Conservation (phyloP, 2,329 filamentous ascomycete genomes). For the Exophiala bonariae region DNA sequence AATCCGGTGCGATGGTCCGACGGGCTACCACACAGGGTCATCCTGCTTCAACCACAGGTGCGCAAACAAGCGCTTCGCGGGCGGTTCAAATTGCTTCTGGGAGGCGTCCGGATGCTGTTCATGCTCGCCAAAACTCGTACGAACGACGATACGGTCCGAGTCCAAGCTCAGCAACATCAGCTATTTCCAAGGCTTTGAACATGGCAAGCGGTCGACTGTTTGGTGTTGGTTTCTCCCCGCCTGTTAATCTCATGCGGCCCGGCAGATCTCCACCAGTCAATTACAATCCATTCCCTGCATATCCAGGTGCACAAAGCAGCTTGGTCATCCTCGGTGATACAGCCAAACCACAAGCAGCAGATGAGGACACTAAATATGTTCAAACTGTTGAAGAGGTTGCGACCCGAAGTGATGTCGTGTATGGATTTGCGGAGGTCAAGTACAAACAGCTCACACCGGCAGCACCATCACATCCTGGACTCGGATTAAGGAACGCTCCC, state of each 20-base stretch:
- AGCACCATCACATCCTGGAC: conserved; percentile 63
- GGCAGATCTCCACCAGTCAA: conserved; percentile 46
- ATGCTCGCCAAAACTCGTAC: conserved; percentile 76
- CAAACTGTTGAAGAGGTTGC: conserved; percentile 88
- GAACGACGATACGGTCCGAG: conserved; percentile 74
- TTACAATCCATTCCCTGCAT: conserved; percentile 75
- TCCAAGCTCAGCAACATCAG: conserved; percentile 78
- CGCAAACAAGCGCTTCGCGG: conserved; percentile 67
- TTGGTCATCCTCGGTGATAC: conserved; percentile 65
- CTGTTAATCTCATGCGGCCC: conserved; percentile 44
- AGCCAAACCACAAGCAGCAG: conserved; percentile 61
- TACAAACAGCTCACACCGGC: conserved; percentile 94
- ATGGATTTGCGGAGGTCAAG: conserved; percentile 96
- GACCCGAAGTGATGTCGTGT: conserved; percentile 91
- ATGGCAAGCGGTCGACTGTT: conserved; percentile 72
- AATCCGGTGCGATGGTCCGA: conserved; percentile 66
- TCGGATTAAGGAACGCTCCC: conserved; percentile 31
- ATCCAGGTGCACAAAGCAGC: conserved; percentile 72
- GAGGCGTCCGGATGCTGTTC: conserved; percentile 59
- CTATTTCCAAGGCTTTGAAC: conserved; percentile 91
- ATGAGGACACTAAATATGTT: conserved; percentile 78
- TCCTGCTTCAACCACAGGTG: conserved; percentile 68
- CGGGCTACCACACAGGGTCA: conserved; percentile 76
- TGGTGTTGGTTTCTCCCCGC: conserved; percentile 52
- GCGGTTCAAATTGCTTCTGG: conserved; percentile 73